Percentiles rank a stretch among this genome's conserved stretches.
phyloP scores from a whole-genome alignment of 2,329 filamentous ascomycete species.

The Cytospora mali region DNA sequence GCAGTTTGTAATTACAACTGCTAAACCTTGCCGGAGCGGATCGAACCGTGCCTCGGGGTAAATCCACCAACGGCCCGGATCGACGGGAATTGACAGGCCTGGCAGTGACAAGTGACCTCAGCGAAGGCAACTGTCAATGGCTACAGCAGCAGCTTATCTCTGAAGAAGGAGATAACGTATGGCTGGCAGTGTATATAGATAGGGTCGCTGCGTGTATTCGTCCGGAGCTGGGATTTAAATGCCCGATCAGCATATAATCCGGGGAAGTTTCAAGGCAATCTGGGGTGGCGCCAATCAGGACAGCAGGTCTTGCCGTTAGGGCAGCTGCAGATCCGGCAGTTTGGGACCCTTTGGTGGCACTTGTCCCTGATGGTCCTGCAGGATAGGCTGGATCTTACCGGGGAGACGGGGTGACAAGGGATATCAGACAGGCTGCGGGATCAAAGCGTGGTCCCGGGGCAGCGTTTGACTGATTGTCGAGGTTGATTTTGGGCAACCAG shows the following conservation, averaged over 20 bases:
- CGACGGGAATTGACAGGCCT: conserved; percentile 23
- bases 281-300: conserved; percentile 45
- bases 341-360: conserved; percentile 36
- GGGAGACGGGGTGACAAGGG: conserved; percentile 19
- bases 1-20: conserved; percentile 17
- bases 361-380: conserved; percentile 28
- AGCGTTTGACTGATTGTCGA: conserved; percentile 31
- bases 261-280: conserved; percentile 34
- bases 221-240: conserved; percentile 30
- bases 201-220: conserved; percentile 19
- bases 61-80: conserved; percentile 19
- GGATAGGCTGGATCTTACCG: conserved; percentile 30
- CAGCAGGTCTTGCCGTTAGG: conserved; percentile 42
- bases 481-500: conserved; percentile 26
- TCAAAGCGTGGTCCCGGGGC: conserved; percentile 36
- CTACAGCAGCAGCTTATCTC: background rate
- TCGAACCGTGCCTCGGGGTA: conserved; percentile 21
- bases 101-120: conserved; percentile 6
- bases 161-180: conserved; percentile 22
- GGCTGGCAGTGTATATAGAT: conserved; percentile 24
- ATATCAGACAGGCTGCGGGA: conserved; percentile 28
- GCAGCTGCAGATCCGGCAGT: conserved; percentile 41
- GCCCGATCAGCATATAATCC: conserved; percentile 33
- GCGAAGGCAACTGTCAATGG: conserved; percentile 8
- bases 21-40: conserved; percentile 22